Conservation (phyloP, 306 rosid species). For the Vigna angularis region DNA sequence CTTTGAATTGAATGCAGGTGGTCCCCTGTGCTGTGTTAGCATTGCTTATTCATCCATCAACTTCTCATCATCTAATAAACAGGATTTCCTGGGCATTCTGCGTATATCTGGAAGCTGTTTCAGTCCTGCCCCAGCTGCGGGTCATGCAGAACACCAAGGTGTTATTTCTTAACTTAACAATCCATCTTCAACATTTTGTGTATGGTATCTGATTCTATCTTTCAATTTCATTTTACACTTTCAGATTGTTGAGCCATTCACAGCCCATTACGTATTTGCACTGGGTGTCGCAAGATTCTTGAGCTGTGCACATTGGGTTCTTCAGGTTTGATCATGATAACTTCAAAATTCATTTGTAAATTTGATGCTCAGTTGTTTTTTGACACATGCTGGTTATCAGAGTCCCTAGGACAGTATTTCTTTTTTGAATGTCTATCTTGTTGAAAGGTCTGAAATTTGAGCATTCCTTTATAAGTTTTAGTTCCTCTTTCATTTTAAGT, state of each 20-base stretch:
- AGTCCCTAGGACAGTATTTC: not conserved
- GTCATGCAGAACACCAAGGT: conserved; percentile 99
- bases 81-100: conserved; percentile 98
- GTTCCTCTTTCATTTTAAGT: not conserved
- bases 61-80: conserved; percentile 89
- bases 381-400: conserved; percentile 19
- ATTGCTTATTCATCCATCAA: conserved; percentile 91
- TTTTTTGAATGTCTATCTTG: not conserved
- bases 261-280: conserved; percentile 98
- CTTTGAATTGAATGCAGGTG: conserved; percentile 70
- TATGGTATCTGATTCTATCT: conserved; percentile 30
- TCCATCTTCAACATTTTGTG: conserved; percentile 6
- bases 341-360: not conserved
- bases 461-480: conserved; percentile 5
- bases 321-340: conserved; percentile 66
- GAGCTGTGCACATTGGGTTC: conserved; percentile 99
- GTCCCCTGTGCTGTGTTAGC: conserved; percentile 88
- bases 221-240: conserved; percentile 39
- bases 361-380: conserved; percentile 3
- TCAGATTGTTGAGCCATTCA: conserved; percentile 99
- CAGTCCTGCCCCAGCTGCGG: conserved; percentile 92
- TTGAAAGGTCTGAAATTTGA: conserved; percentile 27
- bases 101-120: conserved; percentile 96
- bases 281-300: conserved; percentile 96
- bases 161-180: conserved; percentile 10